Evolutionary conservation across 2,329 filamentous ascomycete species (phyloP), one percentile per base, ranked within the genome.

Genomic region (Tolypocladium tundrense): DNA sequence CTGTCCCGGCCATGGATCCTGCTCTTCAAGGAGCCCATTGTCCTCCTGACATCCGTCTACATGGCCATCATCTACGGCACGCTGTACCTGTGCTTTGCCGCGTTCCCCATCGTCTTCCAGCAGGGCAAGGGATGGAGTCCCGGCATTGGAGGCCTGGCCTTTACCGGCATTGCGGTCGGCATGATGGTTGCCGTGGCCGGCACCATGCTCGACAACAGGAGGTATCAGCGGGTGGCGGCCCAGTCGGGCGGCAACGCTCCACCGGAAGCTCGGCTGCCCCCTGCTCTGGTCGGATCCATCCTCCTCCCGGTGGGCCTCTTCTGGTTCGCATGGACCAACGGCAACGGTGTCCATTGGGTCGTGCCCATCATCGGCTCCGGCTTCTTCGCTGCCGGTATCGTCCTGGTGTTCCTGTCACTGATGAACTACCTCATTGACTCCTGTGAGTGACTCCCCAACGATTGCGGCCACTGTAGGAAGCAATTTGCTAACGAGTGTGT

Each of bases 341-440:
- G 72, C 21, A 74, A 77, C 0, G 69, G 70, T 5, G 73, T 87
- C 13, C 83, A 85, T 68, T 87, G 79, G 78, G 74, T 80, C 50
- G 80, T 87, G 65, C 71, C 72, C 48, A 73, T 76, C 40, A 65
- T 73, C 7, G 74, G 69, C 31, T 72, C 76, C 2, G 66, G 70
- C 8, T 70, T 79, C 58, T 77, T 87, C 61, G 83, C 86, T 57
- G 67, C 77, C 64, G 84, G 79, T 6, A 68, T 81, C 53, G 82
- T 88, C 1, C 70, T 87, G 37, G 83, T 89, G 41, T 90, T 89
- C 74, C 71, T 89, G n/a, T 77, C 77, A 6, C 72, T 85, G 52
- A 78, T 84, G 67, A 87, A 84, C 71, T 89, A 88, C 70, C 77
- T 89, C 14, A 82, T 89, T 60, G 87, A 89, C 65, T 74, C 83